Percentiles rank a stretch among this genome's conserved stretches.
These are phyloP conservation scores for Ophiostoma sp. DNA, from an alignment of 2,329 filamentous ascomycete genomes.

Conservation along the genomic window DNA sequence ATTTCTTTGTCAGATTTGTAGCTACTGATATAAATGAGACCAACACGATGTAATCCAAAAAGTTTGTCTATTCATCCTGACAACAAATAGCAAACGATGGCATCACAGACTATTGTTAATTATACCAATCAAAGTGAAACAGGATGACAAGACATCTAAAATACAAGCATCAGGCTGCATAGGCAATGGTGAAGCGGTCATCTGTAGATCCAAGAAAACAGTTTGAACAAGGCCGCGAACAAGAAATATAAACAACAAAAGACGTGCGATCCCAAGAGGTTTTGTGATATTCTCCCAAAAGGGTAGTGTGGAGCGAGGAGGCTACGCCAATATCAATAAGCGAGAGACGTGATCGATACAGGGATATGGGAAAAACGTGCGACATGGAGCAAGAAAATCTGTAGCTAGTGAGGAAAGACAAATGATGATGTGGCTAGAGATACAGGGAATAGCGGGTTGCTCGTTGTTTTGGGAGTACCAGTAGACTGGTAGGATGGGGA, in stretches of 20 bases:
- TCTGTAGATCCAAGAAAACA: not conserved
- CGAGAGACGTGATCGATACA: constrained; percentile 13
- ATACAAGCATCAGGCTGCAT: not conserved
- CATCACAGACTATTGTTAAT: not conserved
- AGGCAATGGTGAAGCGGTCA: not conserved
- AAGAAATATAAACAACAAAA: not conserved
- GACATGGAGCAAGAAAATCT: not conserved
- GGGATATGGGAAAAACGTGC: not conserved
- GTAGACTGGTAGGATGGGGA: not conserved
- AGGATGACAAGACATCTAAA: not conserved
- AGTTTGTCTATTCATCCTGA: not conserved
- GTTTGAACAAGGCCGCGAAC: not conserved
- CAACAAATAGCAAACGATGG: not conserved
- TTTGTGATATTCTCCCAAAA: constrained; percentile 10
- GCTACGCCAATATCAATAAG: constrained; percentile 9
- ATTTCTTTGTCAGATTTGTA: not conserved
- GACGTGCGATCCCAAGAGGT: not conserved
- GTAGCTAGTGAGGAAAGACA: not conserved
- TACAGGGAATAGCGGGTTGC: not conserved
- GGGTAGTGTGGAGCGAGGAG: constrained; percentile 21
- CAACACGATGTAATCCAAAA: not conserved
- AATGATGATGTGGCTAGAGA: too few species aligned
- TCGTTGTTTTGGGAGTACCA: not conserved
- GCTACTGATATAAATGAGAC: not conserved
- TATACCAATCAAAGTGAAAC: not conserved